Percentiles rank a stretch among this genome's conserved stretches.
These are phyloP conservation scores for Hordeum pubiflorum DNA, from an alignment of 202 grass and related monocot genomes.

Conservation along the genomic window DNA sequence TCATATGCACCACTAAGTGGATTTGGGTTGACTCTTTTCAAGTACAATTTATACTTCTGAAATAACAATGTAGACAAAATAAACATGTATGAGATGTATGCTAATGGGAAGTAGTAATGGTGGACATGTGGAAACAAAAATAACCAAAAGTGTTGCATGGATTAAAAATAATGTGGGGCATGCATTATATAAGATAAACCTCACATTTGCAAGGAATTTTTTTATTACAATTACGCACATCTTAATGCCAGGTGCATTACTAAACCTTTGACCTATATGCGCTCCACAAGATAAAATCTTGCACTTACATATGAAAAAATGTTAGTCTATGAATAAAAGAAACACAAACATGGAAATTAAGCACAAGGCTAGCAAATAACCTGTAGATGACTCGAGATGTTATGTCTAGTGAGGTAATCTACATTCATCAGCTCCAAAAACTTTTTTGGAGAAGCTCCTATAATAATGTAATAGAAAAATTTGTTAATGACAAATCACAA, in stretches of 20 bases:
- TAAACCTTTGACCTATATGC: not conserved
- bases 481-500: not conserved
- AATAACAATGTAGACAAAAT: conserved; percentile 8
- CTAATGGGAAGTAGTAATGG: not conserved
- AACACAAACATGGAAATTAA: not conserved
- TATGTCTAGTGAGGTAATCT: conserved; percentile 38
- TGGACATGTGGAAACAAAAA: not conserved
- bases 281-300: not conserved
- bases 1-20: conserved; percentile 2
- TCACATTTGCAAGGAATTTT: not conserved
- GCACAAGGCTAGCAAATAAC: conserved; percentile 21
- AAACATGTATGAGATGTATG: not conserved
- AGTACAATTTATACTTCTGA: conserved; percentile 56
- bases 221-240: not conserved
- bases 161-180: not conserved
- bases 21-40: conserved; percentile 19
- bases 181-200: not conserved
- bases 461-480: not conserved
- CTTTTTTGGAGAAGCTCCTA: conserved; percentile 58
- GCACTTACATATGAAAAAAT: not conserved
- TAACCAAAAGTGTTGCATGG: not conserved
- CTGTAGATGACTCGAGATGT: conserved; percentile 60
- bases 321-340: not conserved
- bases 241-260: not conserved
- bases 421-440: conserved; percentile 42